Evolutionary conservation across 2,329 filamentous ascomycete species (phyloP).

Genomic region (Ophiobolus disseminans): DNA sequence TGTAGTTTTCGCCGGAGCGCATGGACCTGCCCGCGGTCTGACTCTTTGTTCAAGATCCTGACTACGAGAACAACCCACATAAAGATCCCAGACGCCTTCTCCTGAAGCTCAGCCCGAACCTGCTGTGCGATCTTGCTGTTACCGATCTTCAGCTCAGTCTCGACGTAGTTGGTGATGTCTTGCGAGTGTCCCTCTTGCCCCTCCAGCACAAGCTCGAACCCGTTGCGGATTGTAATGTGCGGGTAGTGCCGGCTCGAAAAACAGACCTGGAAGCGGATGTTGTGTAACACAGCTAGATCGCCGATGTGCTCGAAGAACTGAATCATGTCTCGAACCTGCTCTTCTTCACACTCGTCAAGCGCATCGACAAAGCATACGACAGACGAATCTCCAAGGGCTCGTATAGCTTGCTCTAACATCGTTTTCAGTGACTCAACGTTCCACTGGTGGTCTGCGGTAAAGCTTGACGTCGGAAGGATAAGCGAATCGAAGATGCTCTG

Average conservation of each 20-base stretch:
- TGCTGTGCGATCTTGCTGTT: conserved; percentile 19
- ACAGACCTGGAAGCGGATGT: conserved; percentile 27
- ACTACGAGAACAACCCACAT: conserved; percentile 45
- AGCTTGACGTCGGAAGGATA: conserved; percentile 2
- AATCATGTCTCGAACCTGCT: conserved; percentile 54
- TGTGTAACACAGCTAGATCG: conserved; percentile 22
- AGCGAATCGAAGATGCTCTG: conserved; percentile 11
- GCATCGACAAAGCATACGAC: conserved; percentile 51
- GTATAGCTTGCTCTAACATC: conserved; percentile 28
- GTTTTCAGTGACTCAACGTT: conserved; percentile 15
- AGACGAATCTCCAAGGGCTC: conserved; percentile 12
- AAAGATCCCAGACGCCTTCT: conserved; percentile 54
- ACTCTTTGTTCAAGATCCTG: conserved; percentile 56
- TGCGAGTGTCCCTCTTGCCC: conserved; percentile 44
- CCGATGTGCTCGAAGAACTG: conserved; percentile 52
- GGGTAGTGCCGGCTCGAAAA: conserved; percentile 54
- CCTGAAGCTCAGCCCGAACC: conserved; percentile 41
- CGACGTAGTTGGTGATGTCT: conserved; percentile 45
- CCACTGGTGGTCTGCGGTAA: conserved; percentile 18
- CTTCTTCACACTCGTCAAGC: conserved; percentile 58
- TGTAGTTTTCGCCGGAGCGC: conserved; percentile 42
- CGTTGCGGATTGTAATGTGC: conserved; percentile 44
- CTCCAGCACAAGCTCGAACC: conserved; percentile 45
- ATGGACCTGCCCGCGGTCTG: conserved; percentile 35
- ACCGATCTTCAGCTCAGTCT: conserved; percentile 29